Evolutionary conservation across 768 basidiomycete species (phyloP), one percentile per base, ranked within the genome.

Genomic region (Tylopilus plumbeoviolaceoides): DNA sequence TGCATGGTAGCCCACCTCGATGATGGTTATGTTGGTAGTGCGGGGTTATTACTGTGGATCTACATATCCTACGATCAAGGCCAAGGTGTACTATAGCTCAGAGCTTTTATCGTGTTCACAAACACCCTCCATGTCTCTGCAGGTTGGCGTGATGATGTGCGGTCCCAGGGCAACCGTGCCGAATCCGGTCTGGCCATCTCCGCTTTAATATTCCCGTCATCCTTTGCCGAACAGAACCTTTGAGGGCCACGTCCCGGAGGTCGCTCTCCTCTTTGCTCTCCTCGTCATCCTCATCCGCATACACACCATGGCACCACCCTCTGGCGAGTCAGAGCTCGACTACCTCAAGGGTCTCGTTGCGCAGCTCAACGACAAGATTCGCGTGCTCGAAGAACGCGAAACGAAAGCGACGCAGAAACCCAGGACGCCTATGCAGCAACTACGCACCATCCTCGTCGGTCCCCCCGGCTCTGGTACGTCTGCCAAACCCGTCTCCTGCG

Each of bases 391-490:
- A 78, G 69, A 73, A 15, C 84, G 81, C 68, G 75, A 80, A 46
- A 88, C 86, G 70, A 65, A 68, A 8, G 70, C 72, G 11, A 66
- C 66, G 20, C 62, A 70, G 27, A 53, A 67, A 17, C 67, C 75
- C n/a, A 74, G 76, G 66, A 79, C 85, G 27, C 89, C 90, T 48
- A 83, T 82, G 21, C 79, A 82, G 63, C 89, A 91, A 75, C 83
- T 91, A 55, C 81, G 95, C 44, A 86, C 95, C 60, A 92, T 99
- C 62, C 80, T 99, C 62, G 76, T 99, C 60, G 97, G 97, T 50
- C 97, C 97, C 55, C 97, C 97, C 41, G 97, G 97, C 62, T 91
- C 97, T 65, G 95, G 95, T 95, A 61, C 59, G 86, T 72, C n/a
- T 7, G 3, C 27, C 1, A 15, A 15, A 7, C 35, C 15, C 35